Base-by-base conservation (phyloP, 257 asterid species). In the Nicotiana paniculata region DNA sequence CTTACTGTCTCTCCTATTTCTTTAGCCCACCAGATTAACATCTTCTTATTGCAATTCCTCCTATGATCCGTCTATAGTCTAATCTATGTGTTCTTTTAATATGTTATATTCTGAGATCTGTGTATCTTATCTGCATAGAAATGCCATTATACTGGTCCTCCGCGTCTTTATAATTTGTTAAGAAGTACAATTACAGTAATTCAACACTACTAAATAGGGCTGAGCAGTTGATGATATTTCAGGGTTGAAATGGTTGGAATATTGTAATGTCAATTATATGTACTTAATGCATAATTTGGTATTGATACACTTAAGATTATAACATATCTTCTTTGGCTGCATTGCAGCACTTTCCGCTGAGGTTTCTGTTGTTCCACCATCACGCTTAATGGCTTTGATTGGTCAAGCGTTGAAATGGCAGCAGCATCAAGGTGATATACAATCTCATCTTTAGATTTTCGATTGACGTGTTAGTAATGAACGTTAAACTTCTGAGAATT, bases 381-480 rank as follows among this genome's bases (percentile, higher is more conserved):
- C 99, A 53, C 90, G 99, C 57, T 87, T 96, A 84, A 96, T 91
- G 95, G 98, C 99, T 88, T 87, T 96, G 86, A 96, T 96, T 88
- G 97, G 98, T 84, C 99, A 96, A 91, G 95, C 99, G 88, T 84
- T 96, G 88, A 96, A 96, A 90, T 96, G 99, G 99, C 99, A 96
- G 90, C 99, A 96, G 87, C 98, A 96, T 90, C 99, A 96, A 94
- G 99, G 99, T 96, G 82, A 62, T 82, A 35, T 68, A 18, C 67
- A 81, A 78, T 72, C 79, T 21, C 61, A 46, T 58, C 15, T 46
- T 53, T 72, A 46, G 61, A 72, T 72, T 72, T 6, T 72, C 7
- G 9, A 72, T 43, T 46, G 79, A 72, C 79, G 26, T 72, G 79
- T 72, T 72, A 13, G 59, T 72, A 72, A n/a, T 70, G 21, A 21